Evolutionary conservation across 495 filamentous ascomycete species (phyloP).

Genomic region (Recurvomyces mirabilis): DNA sequence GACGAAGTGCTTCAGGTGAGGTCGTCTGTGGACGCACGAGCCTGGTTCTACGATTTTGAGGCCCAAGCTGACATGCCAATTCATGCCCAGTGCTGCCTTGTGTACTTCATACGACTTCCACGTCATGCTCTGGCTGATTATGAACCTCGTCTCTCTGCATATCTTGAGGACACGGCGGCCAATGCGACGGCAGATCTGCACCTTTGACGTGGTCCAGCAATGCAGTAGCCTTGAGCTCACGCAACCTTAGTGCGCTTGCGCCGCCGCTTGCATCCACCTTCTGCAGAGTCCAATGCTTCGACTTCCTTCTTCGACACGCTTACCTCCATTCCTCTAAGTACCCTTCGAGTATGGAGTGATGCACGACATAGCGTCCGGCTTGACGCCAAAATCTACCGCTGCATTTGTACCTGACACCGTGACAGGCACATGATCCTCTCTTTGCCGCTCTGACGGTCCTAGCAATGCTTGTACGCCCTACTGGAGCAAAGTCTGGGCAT

Average conservation of each 20-base stretch:
- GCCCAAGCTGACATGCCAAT: neutral
- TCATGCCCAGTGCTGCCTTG: neutral
- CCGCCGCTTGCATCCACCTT: conserved; percentile 1
- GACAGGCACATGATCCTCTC: conserved; percentile 10
- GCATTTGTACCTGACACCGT: conserved; percentile 12
- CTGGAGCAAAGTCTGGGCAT: conserved; percentile 7
- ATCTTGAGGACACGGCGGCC: too few relatives aligned
- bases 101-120: neutral
- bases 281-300: conserved; percentile 5
- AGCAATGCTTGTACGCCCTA: neutral
- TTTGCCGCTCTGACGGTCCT: neutral
- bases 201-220: neutral
- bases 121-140: neutral
- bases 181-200: too few relatives aligned
- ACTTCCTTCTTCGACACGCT: conserved; percentile 1
- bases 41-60: neutral
- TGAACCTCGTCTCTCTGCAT: too few relatives aligned
- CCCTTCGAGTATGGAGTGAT: conserved; percentile 11
- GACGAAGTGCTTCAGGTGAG: too few relatives aligned
- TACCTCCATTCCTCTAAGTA: neutral
- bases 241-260: conserved; percentile 2
- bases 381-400: neutral
- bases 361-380: conserved; percentile 18
- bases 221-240: neutral
- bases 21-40: too few relatives aligned